Percentiles rank a stretch among this genome's conserved stretches.
phyloP scores from a whole-genome alignment of 306 rosid genomes.

The Prunus mongolica region DNA sequence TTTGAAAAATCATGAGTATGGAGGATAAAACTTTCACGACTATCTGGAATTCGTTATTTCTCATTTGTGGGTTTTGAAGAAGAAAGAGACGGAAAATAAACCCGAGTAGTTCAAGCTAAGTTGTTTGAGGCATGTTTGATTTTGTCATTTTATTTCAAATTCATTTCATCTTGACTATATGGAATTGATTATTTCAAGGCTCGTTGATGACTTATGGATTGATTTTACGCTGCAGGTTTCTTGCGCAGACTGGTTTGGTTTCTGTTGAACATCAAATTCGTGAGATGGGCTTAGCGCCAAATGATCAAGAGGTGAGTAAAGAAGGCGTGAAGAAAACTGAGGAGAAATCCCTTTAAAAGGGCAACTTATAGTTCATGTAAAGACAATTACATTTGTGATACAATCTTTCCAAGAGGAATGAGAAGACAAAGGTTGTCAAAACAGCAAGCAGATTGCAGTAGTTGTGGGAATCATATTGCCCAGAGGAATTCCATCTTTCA shows the following conservation, averaged over 20 bases:
- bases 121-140: neutral
- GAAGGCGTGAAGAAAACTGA: constrained; percentile 24
- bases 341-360: constrained; percentile 15
- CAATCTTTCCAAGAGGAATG: constrained; percentile 15
- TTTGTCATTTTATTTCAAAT: neutral
- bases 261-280: constrained; percentile 76
- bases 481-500: constrained; percentile 21
- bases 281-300: constrained; percentile 58
- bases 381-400: constrained; percentile 2
- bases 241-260: constrained; percentile 76
- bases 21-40: neutral
- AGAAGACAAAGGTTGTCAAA: constrained; percentile 1
- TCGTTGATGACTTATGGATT: constrained; percentile 7
- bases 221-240: constrained; percentile 59
- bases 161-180: neutral
- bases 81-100: neutral
- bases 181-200: constrained; percentile 6
- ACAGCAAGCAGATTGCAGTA: constrained; percentile 6
- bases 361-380: neutral
- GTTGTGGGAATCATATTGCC: neutral
- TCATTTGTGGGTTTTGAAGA: neutral
- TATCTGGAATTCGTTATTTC: constrained; percentile 6
- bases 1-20: neutral
- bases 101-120: neutral
- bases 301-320: constrained; percentile 34